Evolutionary conservation across 1,284 basidiomycete genomes (phyloP), one percentile per base, ranked within the genome.

Genomic region (Entoloma clypeatum): DNA sequence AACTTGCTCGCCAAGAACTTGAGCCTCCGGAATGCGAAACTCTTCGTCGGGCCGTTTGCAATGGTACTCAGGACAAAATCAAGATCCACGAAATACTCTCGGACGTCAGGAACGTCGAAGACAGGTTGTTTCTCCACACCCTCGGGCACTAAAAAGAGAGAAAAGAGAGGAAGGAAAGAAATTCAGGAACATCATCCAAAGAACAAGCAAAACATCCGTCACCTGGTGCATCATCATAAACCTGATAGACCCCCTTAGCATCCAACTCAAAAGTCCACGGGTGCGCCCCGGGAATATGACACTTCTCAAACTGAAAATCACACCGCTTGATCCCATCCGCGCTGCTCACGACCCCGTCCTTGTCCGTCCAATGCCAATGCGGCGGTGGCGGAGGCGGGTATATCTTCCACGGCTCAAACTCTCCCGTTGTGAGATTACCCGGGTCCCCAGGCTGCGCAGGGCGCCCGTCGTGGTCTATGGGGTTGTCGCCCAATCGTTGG

Each of bases 1-100:
- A 95, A 99, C 64, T 98, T 98, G 68, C 88, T 88, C n/a, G 84
- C 74, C 8, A 99, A 75, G 58, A 95, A 99, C 67, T 92, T 93
- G 51, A 99, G 74, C 40, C 96, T 70, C 3, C 93, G 77, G 67
- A 87, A 99, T 0, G 96, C 95, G 59, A 97, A 96, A 53, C 87
- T 92, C 68, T 99, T 99, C 4, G 92, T 86, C 0, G 96, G 96
- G 0, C 96, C 95, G 56, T 95, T 90, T 0, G 89, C 80, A 48
- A 95, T 94, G 45, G 93, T 87, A 7, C 74, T 70, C 8, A 94
- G 75, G 7, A 93, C 73, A 58, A 84, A 92, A 60, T 99, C 95
- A n/a, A 99, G 79, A 61, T 99, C 96, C 36, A 89, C 73, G 60
- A 96, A 99, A 63, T 98, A 99, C 61, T 98, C 94, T 50, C 86